These are phyloP conservation scores for Boletellus ananiceps DNA, from an alignment of 768 basidiomycete species.

Conservation along the genomic window DNA sequence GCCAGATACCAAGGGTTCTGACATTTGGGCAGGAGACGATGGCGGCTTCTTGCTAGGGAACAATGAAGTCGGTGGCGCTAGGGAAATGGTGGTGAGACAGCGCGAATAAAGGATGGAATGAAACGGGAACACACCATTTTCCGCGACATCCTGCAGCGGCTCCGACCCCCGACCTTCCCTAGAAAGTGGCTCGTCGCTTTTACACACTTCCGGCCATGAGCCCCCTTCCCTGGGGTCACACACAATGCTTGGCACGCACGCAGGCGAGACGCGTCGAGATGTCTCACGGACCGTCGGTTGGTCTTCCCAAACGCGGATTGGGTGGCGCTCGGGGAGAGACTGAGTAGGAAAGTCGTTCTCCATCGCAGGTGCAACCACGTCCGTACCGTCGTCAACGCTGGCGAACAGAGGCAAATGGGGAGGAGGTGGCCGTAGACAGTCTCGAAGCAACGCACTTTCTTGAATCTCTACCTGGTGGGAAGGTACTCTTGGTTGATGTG, in stretches of 20 bases:
- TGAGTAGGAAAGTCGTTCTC: not conserved
- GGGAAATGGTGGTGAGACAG: slow-evolving; percentile 6
- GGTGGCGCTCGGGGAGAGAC: slow-evolving; percentile 15
- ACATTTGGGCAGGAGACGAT: not conserved
- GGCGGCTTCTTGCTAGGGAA: not conserved
- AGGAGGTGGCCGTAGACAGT: slow-evolving; percentile 6
- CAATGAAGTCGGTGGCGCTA: slow-evolving; percentile 2
- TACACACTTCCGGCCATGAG: not conserved
- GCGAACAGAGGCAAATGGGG: not conserved
- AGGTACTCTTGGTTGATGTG: not conserved
- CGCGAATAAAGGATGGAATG: not conserved
- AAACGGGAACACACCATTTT: slow-evolving; percentile 8
- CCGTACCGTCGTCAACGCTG: not conserved
- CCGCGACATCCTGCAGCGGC: not conserved
- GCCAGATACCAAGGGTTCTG: not conserved
- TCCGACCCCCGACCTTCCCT: not conserved
- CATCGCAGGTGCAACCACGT: not conserved
- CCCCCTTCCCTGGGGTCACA: not conserved
- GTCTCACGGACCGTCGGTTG: slow-evolving; percentile 8
- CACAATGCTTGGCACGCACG: not conserved
- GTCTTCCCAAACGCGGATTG: slow-evolving; percentile 28
- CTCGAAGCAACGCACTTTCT: slow-evolving; percentile 3
- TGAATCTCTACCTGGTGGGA: slow-evolving; percentile 1
- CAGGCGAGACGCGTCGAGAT: slow-evolving; percentile 13
- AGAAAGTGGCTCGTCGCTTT: not conserved